Evolutionary conservation across 2,329 filamentous ascomycete genomes (phyloP).

Genomic region (Talaromyces funiculosus): DNA sequence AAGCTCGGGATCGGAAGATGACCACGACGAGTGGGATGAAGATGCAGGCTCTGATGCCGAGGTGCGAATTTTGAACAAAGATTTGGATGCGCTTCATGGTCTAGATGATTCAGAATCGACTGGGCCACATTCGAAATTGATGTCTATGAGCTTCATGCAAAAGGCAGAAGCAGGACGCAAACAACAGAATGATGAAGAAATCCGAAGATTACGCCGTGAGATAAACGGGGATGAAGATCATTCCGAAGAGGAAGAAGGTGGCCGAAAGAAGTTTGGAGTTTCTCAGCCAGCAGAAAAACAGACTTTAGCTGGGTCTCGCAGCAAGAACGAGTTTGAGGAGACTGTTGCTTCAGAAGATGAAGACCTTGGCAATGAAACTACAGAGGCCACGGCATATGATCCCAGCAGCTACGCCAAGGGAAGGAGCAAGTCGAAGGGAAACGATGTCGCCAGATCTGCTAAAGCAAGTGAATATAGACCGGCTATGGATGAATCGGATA

Average conservation of each 20-base stretch:
- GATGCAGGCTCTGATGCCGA: conserved; percentile 28
- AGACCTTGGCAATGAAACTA: conserved; percentile 14
- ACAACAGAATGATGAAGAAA: conserved; percentile 72
- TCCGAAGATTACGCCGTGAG: conserved; percentile 64
- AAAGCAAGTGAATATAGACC: neutral
- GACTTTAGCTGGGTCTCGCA: conserved; percentile 24
- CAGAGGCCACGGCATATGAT: neutral
- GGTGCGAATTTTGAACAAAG: conserved; percentile 32
- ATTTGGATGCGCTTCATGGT: conserved; percentile 45
- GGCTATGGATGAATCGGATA: conserved; percentile 14
- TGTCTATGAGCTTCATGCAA: conserved; percentile 91
- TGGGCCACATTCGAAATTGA: conserved; percentile 59
- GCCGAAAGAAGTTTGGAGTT: conserved; percentile 50
- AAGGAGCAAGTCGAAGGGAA: neutral
- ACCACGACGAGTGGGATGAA: conserved; percentile 53
- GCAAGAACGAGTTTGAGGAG: conserved; percentile 58
- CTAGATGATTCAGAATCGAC: conserved; percentile 34
- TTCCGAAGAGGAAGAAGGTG: conserved; percentile 51
- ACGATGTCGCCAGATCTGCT: neutral
- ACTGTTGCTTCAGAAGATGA: conserved; percentile 48
- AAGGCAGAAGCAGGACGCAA: conserved; percentile 74
- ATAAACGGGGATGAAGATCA: conserved; percentile 56
- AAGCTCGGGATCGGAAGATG: conserved; percentile 58
- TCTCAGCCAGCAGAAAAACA: conserved; percentile 27
- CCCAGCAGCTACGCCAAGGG: neutral